Conservation (phyloP, 129 eudicot genomes). For the Centrapalus pauciflorus region DNA sequence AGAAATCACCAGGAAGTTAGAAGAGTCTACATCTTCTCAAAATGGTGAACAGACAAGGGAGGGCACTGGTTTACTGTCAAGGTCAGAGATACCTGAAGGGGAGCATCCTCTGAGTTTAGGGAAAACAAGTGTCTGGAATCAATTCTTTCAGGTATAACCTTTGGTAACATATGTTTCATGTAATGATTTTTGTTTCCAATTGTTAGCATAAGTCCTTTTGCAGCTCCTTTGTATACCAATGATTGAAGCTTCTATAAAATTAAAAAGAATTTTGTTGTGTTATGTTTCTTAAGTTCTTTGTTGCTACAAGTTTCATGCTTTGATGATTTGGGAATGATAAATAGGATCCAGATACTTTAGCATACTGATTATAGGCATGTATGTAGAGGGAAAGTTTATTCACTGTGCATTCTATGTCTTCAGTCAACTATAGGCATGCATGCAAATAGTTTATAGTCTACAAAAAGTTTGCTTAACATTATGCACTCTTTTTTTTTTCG, state of each 20-base stretch:
- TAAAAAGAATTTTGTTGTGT: neutral
- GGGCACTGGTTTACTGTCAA: slow-evolving; percentile 73
- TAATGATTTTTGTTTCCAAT: neutral
- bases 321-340: slow-evolving; percentile 2
- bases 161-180: neutral
- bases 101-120: slow-evolving; percentile 98
- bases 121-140: slow-evolving; percentile 88
- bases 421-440: neutral
- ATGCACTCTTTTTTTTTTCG: neutral
- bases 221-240: slow-evolving; percentile 4
- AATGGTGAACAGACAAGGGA: slow-evolving; percentile 39
- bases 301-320: neutral
- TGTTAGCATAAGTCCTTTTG: neutral
- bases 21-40: slow-evolving; percentile 46
- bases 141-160: slow-evolving; percentile 82
- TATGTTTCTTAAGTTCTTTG: neutral
- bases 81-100: slow-evolving; percentile 69
- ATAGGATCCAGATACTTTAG: neutral
- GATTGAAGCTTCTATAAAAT: neutral
- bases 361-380: neutral
- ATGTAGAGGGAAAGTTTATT: neutral
- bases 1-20: slow-evolving; percentile 79
- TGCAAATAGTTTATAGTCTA: neutral
- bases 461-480: neutral
- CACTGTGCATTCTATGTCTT: neutral